Evolutionary conservation across 208 protist genomes (phyloP).

Genomic region (Acanthamoeba healyi): DNA sequence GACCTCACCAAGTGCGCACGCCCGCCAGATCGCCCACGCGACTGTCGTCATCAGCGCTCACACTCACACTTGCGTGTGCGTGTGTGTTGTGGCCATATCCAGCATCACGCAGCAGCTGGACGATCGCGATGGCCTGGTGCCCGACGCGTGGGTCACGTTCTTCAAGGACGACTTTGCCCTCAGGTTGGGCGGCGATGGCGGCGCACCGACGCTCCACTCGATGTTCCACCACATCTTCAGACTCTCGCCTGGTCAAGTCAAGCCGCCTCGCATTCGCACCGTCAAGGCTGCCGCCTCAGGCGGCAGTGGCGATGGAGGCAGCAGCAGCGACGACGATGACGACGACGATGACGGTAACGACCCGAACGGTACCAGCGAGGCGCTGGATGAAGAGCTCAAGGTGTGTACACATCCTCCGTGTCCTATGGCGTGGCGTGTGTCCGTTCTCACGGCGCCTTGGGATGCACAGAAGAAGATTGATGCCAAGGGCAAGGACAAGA

Average conservation of each 20-base stretch:
- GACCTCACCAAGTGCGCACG: neutral
- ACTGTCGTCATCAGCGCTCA: no score
- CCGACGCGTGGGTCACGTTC: constrained; percentile 18
- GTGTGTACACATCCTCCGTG: no score
- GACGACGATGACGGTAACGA: neutral
- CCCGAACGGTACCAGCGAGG: no score
- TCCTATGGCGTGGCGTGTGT: neutral
- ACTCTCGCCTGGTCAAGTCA: neutral
- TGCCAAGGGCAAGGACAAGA: constrained; percentile 8
- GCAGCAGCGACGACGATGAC: neutral
- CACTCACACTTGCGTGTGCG: neutral
- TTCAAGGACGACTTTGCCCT: neutral
- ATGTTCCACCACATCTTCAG: constrained; percentile 34
- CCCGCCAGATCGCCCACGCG: neutral
- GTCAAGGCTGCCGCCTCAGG: neutral
- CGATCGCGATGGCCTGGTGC: neutral
- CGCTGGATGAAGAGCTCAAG: neutral
- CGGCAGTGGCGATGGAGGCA: neutral
- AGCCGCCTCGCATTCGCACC: neutral
- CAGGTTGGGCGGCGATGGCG: neutral
- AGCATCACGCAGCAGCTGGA: constrained; percentile 1
- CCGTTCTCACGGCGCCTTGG: neutral
- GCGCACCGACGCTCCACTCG: neutral
- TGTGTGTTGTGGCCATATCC: neutral
- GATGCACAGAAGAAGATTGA: neutral